A percentile compares a stretch with the other conserved stretches of the same genome.
These are phyloP conservation scores for Phyllosticta citrichinensis DNA, from an alignment of 2,329 filamentous ascomycete species.

Conservation along the genomic window DNA sequence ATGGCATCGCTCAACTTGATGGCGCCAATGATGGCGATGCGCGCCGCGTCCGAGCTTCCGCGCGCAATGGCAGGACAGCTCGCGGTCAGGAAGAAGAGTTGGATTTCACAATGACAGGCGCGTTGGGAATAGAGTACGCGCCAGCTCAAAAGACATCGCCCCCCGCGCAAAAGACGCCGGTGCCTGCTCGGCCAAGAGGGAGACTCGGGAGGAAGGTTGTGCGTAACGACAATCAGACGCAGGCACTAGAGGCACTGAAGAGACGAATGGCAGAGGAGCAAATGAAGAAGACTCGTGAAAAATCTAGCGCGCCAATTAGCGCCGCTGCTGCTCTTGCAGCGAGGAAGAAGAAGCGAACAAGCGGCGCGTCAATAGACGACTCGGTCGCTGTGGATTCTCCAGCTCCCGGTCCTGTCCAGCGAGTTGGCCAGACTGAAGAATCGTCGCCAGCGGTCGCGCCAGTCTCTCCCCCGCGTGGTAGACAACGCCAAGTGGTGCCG, in stretches of 20 bases:
- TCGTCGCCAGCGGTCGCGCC: not conserved
- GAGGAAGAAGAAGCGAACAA: not conserved
- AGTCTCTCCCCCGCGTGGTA: not conserved
- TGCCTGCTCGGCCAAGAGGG: not conserved
- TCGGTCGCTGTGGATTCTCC: not conserved
- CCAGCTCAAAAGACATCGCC: not conserved
- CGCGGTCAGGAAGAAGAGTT: constrained; percentile 15
- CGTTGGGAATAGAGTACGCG: constrained; percentile 18
- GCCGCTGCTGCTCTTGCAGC: not conserved
- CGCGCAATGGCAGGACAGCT: constrained; percentile 10
- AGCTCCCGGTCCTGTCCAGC: not conserved
- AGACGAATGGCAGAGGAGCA: constrained; percentile 21
- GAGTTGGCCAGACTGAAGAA: not conserved
- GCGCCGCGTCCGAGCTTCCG: not conserved
- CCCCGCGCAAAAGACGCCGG: constrained; percentile 2
- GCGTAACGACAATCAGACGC: constrained; percentile 17
- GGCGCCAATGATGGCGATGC: not conserved
- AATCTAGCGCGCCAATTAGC: constrained; percentile 8
- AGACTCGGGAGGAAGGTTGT: constrained; percentile 16
- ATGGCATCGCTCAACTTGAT: not conserved
- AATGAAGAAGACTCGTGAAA: constrained; percentile 11
- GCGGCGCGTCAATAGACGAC: not conserved
- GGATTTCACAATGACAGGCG: constrained; percentile 28
- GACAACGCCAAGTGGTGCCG: not conserved
- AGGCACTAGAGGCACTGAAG: constrained; percentile 23